phyloP scores from a whole-genome alignment of 495 filamentous ascomycete genomes.

The Achaetomiella virescens region DNA sequence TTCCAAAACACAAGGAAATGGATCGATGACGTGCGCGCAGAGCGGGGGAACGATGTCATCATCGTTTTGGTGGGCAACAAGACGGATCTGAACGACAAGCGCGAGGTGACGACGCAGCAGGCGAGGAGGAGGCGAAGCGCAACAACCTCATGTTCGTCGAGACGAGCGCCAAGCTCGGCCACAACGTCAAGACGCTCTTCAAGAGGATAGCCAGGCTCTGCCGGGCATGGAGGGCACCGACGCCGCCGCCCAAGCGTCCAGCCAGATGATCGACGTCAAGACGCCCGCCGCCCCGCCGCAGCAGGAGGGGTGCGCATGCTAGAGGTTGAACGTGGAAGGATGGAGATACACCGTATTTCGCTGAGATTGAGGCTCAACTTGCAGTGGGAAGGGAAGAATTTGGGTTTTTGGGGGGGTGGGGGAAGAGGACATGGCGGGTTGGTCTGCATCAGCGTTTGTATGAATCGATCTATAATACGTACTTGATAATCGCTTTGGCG shows the following conservation, averaged over 20 bases:
- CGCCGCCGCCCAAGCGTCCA: conserved; percentile 54
- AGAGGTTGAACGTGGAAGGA: conserved; percentile 11
- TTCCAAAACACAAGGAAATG: conserved; percentile 98
- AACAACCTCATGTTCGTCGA: conserved; percentile 97
- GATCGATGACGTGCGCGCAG: conserved; percentile 96
- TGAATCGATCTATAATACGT: conserved; percentile 15
- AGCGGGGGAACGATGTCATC: conserved; percentile 96
- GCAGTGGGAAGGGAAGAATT: no score
- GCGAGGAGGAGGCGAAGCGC: conserved; percentile 97
- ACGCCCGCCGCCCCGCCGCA: conserved; percentile 61
- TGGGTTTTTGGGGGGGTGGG: no score
- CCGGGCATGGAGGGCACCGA: conserved; percentile 93
- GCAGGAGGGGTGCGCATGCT: conserved; percentile 82
- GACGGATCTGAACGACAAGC: conserved; percentile 95
- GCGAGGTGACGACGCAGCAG: conserved; percentile 88
- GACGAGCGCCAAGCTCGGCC: conserved; percentile 95
- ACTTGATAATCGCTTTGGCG: not conserved
- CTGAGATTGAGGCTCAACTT: not conserved
- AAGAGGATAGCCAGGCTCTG: conserved; percentile 95
- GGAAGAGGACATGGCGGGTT: not conserved
- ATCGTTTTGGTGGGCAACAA: conserved; percentile 99
- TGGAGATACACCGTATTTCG: not conserved
- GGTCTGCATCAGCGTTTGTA: conserved; percentile 12
- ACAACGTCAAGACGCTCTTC: conserved; percentile 97
- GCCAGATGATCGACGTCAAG: conserved; percentile 90